Evolutionary conservation across 768 basidiomycete species (phyloP).

Genomic region (Thelephora ganbajun): DNA sequence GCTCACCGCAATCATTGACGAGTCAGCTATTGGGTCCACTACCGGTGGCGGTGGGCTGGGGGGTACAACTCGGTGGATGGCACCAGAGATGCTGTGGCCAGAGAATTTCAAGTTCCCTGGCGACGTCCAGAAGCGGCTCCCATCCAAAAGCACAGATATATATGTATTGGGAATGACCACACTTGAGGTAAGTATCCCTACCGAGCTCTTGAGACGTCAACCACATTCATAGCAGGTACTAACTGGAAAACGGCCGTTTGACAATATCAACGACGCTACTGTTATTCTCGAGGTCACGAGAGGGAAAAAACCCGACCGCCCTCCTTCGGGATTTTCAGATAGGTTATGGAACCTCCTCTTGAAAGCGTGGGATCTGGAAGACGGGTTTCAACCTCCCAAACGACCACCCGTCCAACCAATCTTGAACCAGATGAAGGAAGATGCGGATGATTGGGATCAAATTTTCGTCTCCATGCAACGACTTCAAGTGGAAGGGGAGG

Average conservation of each 20-base stretch:
- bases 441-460: too few relatives aligned
- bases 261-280: background rate
- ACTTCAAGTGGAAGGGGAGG: too few relatives aligned
- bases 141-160: background rate
- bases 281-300: background rate
- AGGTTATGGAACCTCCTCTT: too few relatives aligned
- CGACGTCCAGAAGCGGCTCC: background rate
- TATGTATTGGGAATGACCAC: background rate
- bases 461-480: too few relatives aligned
- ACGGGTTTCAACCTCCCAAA: too few relatives aligned
- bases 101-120: background rate
- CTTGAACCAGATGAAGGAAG: too few relatives aligned
- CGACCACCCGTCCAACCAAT: too few relatives aligned
- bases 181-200: background rate
- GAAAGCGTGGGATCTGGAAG: too few relatives aligned
- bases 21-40: background rate
- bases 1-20: background rate
- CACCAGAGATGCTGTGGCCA: background rate
- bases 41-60: background rate
- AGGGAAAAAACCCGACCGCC: background rate
- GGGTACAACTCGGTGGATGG: background rate
- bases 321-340: background rate
- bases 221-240: background rate
- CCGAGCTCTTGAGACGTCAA: background rate
- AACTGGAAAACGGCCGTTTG: background rate